Conservation (phyloP, 257 asterid genomes). For the Perilla frutescens region DNA sequence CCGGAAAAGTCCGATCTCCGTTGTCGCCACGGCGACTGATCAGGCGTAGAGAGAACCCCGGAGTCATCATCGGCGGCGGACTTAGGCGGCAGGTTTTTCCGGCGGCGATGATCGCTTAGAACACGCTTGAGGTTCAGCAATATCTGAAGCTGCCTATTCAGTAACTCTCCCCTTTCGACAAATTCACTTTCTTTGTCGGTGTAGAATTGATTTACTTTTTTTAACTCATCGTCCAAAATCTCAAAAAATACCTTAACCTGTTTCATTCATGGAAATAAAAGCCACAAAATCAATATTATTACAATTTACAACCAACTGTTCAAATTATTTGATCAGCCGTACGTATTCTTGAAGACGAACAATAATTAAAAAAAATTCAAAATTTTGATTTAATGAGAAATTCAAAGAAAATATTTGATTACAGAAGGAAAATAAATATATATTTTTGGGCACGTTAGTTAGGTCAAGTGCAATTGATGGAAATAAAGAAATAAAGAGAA, state of each 20-base stretch:
- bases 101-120: constrained; percentile 57
- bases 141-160: constrained; percentile 77
- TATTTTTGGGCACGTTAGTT: not conserved
- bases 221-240: constrained; percentile 69
- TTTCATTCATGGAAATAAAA: constrained; percentile 17
- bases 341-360: too few relatives aligned
- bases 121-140: constrained; percentile 72
- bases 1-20: constrained; percentile 70
- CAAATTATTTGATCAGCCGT: too few relatives aligned
- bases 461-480: not conserved
- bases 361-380: too few relatives aligned
- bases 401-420: too few relatives aligned
- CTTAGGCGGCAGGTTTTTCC: constrained; percentile 41
- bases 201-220: constrained; percentile 82
- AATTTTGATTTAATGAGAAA: too few relatives aligned
- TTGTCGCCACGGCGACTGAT: constrained; percentile 33
- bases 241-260: constrained; percentile 74
- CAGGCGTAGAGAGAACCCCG: constrained; percentile 43
- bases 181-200: constrained; percentile 72
- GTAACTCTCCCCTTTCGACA: constrained; percentile 72
- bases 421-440: too few relatives aligned
- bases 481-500: too few relatives aligned
- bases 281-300: too few relatives aligned
- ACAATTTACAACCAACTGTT: too few relatives aligned
- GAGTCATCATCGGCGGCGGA: constrained; percentile 24